Evolutionary conservation across 345 rosid species (phyloP).

Genomic region (Triadica sebifera): DNA sequence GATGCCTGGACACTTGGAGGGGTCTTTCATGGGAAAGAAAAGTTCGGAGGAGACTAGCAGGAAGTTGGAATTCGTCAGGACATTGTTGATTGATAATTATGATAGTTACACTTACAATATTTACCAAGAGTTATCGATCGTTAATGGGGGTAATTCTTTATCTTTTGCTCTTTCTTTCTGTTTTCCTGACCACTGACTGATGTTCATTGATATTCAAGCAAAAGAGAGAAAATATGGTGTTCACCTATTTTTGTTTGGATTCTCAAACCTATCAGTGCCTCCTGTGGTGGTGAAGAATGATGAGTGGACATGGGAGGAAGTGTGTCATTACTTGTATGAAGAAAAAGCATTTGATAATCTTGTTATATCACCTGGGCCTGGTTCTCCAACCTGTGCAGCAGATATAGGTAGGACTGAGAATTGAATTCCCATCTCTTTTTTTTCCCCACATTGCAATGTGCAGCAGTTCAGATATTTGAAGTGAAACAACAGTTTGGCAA

Average conservation of each 20-base stretch:
- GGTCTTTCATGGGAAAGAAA: constrained; percentile 43
- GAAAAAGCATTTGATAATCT: constrained; percentile 76
- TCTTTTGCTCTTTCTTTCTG: neutral
- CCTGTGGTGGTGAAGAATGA: constrained; percentile 86
- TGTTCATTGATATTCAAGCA: neutral
- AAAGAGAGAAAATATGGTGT: neutral
- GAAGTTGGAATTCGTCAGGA: constrained; percentile 67
- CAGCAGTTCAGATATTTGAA: neutral
- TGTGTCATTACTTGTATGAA: constrained; percentile 53
- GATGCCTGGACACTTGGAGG: constrained; percentile 55
- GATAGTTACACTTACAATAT: constrained; percentile 97
- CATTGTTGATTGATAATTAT: constrained; percentile 85
- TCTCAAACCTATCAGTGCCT: constrained; percentile 47
- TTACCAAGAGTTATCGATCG: constrained; percentile 71
- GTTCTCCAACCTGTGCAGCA: constrained; percentile 72
- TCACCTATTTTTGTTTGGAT: constrained; percentile 15
- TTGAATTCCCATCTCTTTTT: neutral
- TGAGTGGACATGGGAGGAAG: constrained; percentile 80
- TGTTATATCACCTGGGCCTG: constrained; percentile 98
- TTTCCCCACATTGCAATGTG: neutral
- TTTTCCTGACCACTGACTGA: too few relatives aligned
- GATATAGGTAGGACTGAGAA: constrained; percentile 60
- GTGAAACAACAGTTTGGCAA: neutral
- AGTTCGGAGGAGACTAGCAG: constrained; percentile 38
- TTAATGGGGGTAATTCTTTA: constrained; percentile 67